Evolutionary conservation across 305 asterid species (phyloP).

Genomic region (Fraxinus platypoda): DNA sequence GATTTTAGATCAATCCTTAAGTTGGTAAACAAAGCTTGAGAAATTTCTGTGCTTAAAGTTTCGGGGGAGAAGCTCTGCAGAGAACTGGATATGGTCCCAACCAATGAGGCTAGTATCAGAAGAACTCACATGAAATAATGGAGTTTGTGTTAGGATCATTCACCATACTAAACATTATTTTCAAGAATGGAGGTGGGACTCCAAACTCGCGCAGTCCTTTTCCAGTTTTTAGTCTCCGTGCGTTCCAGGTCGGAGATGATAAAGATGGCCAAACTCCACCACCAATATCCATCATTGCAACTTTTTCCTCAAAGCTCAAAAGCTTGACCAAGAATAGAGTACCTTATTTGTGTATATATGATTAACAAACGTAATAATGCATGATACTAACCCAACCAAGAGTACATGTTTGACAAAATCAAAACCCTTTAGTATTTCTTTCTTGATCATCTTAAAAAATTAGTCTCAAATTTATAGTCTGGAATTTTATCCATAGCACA

Average conservation of each 20-base stretch:
- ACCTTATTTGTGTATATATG: background rate
- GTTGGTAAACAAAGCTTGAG: conserved; percentile 60
- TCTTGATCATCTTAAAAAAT: background rate
- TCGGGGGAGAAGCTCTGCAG: conserved; percentile 42
- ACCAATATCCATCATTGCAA: background rate
- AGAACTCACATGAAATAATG: conserved; percentile 40
- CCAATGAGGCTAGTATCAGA: conserved; percentile 44
- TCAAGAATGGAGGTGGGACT: conserved; percentile 44
- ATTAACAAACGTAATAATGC: too few relatives aligned
- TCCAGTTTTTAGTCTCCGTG: background rate
- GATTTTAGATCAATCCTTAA: conserved; percentile 22
- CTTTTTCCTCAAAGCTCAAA: background rate
- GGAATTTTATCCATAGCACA: background rate
- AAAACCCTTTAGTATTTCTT: background rate
- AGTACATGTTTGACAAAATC: background rate
- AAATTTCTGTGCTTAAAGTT: conserved; percentile 54
- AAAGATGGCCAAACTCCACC: background rate
- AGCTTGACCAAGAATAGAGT: background rate
- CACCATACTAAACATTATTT: conserved; percentile 42
- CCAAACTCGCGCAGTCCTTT: conserved; percentile 7
- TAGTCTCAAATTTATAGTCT: background rate
- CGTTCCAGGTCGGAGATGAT: background rate
- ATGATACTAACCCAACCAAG: background rate
- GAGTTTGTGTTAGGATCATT: conserved; percentile 47
- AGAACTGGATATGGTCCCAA: conserved; percentile 48